Evolutionary conservation across 768 basidiomycete species (phyloP), one percentile per base, ranked within the genome.

Genomic region (Tremella fuciformis): DNA sequence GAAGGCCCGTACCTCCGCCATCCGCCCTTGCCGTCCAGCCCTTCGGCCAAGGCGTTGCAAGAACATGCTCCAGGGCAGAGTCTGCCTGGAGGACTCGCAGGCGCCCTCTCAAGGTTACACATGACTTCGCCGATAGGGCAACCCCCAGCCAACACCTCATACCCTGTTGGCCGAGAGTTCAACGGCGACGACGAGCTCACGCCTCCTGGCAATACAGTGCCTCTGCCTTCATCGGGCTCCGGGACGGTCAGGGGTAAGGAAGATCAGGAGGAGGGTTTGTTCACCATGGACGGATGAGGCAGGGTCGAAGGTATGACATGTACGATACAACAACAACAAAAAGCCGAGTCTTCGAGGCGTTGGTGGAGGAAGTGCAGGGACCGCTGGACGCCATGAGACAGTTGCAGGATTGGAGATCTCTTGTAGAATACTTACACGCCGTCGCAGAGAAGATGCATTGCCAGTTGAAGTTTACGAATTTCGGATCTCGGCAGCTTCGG

Each of bases 11-110:
- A 55, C 49, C 64, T 65, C 34, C 46, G 64, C 26, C 59, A 52
- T 18, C 47, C 54, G 13, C 55, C 41, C 3, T 53, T 65, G n/a
- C 67, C 67, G n/a, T 67, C 67, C 16, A 65, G 63, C 13, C 88
- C 91, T 0, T 83, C 84, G 24, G 80, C 87, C 24, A 82, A 85
- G n/a, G 91, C 89, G 0, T 79, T 93, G 41, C 88, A 90, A 69
- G 80, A 86, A 16, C 91, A 93, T 65, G 90, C 89, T 0, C 91
- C 92, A 0, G 91, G 91, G 1, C 89, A 92, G 77, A 87, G 85
- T 76, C 81, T 94, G 13, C 91, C 93, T 0, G 91, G 93, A 56
- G 92, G 92, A 34, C 83, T 97, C 25, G 92, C 91, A 0, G 89
- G 89, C 0, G 92, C 91, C 0, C 86, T 91, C 71, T 91, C 89